These are phyloP conservation scores for Quercus engelmannii DNA, from an alignment of 306 rosid species.

Conservation along the genomic window DNA sequence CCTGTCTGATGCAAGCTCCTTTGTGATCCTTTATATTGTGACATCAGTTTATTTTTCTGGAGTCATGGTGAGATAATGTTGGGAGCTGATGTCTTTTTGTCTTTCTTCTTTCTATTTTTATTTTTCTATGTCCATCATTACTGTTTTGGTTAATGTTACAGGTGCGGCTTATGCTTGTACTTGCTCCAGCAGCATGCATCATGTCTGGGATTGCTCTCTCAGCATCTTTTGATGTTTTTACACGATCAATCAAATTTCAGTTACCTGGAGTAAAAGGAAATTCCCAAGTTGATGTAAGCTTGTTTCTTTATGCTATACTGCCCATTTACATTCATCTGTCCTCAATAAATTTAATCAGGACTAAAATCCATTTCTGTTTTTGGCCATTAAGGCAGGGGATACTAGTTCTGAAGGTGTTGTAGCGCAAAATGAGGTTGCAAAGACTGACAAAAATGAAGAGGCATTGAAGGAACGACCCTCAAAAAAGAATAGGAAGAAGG, in stretches of 20 bases:
- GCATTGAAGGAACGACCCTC: conserved; percentile 74
- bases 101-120: conserved; percentile 2
- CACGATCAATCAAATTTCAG: conserved; percentile 92
- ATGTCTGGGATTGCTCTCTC: conserved; percentile 98
- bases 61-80: conserved; percentile 77
- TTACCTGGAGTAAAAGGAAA: conserved; percentile 46
- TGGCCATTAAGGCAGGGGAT: conserved; percentile 58
- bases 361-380: conserved; percentile 21
- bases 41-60: conserved; percentile 94
- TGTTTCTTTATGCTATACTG: conserved; percentile 11
- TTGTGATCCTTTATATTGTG: conserved; percentile 80
- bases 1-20: conserved; percentile 93
- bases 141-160: conserved; percentile 34
- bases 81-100: conserved; percentile 4
- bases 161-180: conserved; percentile 98
- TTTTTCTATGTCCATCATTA: conserved; percentile 16
- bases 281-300: conserved; percentile 50
- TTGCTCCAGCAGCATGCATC: conserved; percentile 99
- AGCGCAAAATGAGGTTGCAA: conserved; percentile 43
- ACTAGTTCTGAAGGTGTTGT: conserved; percentile 47
- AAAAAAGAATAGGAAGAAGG: conserved; percentile 74
- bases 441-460: conserved; percentile 65
- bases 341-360: conserved; percentile 21
- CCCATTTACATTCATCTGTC: conserved; percentile 13
- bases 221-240: conserved; percentile 91